A percentile compares a stretch with the other conserved stretches of the same genome.
phyloP scores from a whole-genome alignment of 345 rosid genomes.

The Citrus sp. region DNA sequence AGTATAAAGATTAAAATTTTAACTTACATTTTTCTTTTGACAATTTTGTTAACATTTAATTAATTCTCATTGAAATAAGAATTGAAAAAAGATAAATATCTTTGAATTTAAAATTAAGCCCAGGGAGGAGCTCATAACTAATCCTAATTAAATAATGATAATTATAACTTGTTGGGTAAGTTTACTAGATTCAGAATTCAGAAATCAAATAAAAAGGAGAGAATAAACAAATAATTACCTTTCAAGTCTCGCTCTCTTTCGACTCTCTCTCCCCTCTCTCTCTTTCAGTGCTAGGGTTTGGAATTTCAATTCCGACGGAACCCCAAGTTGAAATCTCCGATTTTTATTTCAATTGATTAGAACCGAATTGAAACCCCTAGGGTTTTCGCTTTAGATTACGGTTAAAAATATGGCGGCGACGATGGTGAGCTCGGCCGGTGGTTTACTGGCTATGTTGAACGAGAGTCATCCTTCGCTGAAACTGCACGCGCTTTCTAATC shows the following conservation, averaged over 20 bases:
- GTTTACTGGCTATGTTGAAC: slow-evolving; percentile 91
- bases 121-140: too few relatives aligned
- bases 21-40: too few relatives aligned
- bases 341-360: not conserved
- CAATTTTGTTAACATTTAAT: too few relatives aligned
- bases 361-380: not conserved
- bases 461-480: slow-evolving; percentile 82
- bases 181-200: not conserved
- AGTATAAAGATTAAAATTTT: too few relatives aligned
- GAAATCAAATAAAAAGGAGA: not conserved
- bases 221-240: not conserved
- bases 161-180: slow-evolving; percentile 19
- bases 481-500: slow-evolving; percentile 84
- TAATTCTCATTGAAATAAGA: not conserved
- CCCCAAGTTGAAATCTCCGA: not conserved
- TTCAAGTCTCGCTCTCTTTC: not conserved
- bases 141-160: not conserved
- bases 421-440: slow-evolving; percentile 93
- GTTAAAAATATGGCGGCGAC: slow-evolving; percentile 45
- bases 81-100: not conserved
- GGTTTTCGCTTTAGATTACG: not conserved
- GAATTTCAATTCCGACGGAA: not conserved
- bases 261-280: not conserved
- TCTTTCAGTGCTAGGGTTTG: slow-evolving; percentile 6
- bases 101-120: too few relatives aligned